Percentiles rank a stretch among this genome's conserved stretches.
phyloP scores from a whole-genome alignment of 116 monocot genomes.

The Zostera marina region DNA sequence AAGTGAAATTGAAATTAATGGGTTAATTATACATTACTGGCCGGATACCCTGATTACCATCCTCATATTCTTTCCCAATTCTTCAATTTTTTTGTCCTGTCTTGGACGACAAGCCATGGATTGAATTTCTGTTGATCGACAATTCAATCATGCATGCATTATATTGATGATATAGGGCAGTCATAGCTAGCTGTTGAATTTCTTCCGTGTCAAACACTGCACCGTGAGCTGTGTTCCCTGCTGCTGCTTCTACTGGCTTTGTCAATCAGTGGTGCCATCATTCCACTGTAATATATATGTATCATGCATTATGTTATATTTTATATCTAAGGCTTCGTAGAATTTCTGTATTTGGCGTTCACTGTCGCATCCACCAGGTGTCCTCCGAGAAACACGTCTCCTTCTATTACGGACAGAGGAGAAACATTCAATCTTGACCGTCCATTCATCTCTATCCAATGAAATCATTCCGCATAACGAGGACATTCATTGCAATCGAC shows the following conservation, averaged over 20 bases:
- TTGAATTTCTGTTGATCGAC: too few species aligned
- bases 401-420: too few species aligned
- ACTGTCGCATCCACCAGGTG: too few species aligned
- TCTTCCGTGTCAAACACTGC: conserved; percentile 11
- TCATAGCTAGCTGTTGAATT: neutral
- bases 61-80: neutral
- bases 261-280: conserved; percentile 3
- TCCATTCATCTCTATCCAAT: too few species aligned
- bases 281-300: neutral
- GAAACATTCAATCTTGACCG: too few species aligned
- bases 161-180: neutral
- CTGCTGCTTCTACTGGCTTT: neutral
- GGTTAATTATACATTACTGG: too few species aligned
- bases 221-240: neutral
- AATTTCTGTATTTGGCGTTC: too few species aligned
- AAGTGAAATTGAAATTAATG: too few species aligned
- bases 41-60: too few species aligned
- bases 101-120: neutral
- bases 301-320: neutral
- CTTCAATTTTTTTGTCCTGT: neutral
- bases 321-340: neutral
- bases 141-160: neutral
- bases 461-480: too few species aligned
- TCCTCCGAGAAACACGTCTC: too few species aligned
- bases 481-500: too few species aligned